Evolutionary conservation across 2,329 filamentous ascomycete genomes (phyloP), one percentile per base, ranked within the genome.

Genomic region (Colletotrichum lini): DNA sequence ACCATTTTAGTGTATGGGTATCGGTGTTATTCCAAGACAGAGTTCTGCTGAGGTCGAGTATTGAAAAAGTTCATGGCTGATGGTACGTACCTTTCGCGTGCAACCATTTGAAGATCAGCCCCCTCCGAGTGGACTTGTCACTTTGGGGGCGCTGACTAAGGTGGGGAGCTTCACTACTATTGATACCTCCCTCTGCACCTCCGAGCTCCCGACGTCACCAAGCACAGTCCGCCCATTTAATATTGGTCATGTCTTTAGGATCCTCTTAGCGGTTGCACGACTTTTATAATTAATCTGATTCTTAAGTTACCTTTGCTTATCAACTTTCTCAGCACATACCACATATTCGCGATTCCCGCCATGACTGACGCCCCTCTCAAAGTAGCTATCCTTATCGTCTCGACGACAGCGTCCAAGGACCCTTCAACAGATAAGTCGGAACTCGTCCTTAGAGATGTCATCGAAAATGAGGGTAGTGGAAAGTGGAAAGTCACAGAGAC

Each of bases 351-450:
- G 21, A 42, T 38, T 30, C 16, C 30, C 49, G 47, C 60, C 52
- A 86, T 86, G 84, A 78, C 81, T 26, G 78, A 78, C 49, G 69
- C 75, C 56, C 77, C 85, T 66, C 84, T 98, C 15, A 92, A 85
- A 78, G 92, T 91, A 44, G 94, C 93, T 9, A 91, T 99, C 59
- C 87, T 99, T 65, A 88, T 98, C 75, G 88, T 99, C 49, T 98
- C 96, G 1, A 97, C 97, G 61, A 99, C 96, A 7, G 96, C 95
- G 7, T 90, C 92, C 10, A 87, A 90, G 75, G 92, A 98, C 80
- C 89, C 94, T 0, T 90, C 92, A 4, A 91, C 94, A 1, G 96
- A 99, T 82, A 90, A 90, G 73, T 92, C 94, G 10, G 90, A 90
- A 7, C 85, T 86, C 1, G 85, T 89, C 12, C 86, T 99, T 5